Base-by-base conservation (phyloP, 108 stramenopile genomes). In the Fistulifera pelliculosa region DNA sequence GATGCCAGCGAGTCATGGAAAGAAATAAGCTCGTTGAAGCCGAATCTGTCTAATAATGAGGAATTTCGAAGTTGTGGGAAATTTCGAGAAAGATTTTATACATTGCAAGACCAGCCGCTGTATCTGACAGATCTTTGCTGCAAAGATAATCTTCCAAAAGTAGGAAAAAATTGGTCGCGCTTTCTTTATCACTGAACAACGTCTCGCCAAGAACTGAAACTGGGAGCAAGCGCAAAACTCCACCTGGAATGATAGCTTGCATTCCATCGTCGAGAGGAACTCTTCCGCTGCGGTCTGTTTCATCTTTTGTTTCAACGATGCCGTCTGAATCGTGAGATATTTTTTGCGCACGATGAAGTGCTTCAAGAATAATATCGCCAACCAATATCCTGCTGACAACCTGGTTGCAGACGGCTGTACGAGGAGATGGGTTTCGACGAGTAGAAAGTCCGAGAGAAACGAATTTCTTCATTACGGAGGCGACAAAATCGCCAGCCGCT, bases 91-190 rank as follows among this genome's bases (percentile, higher is more conserved):
- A 38, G 18, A 40, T 50, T 1, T 27, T 23, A 28, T 68, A 54
- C 21, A 61, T 15, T 2, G 44, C 54, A 8, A 75, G 45, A 5
- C 75, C 75, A 1, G 68, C 62, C 17, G 57, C 41, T 15, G 54
- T 47, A 53, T 66, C 64, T 40, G 42, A 58, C 12, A 64, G 47
- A 8, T 62, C 70, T 47, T 71, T 71, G 52, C 64, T 68, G 47
- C 70, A 71, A 43, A 76, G 62, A 62, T 45, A 76, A 16, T 66
- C 64, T 65, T 76, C 75, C 24, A 69, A 54, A 7, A 71, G 41
- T 5, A 57, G 49, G 39, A 76, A 51, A 12, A 63, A 54, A 28
- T 24, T 41, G 4, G 61, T 72, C 7, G 55, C 25, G 18, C 38
- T 14, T n/a, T 52, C 45, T 3, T 52, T 22, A 27, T 63, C 61